These are phyloP conservation scores for Ogataea trehaloabstinens DNA, from an alignment of 805 yeast species.

Conservation along the genomic window DNA sequence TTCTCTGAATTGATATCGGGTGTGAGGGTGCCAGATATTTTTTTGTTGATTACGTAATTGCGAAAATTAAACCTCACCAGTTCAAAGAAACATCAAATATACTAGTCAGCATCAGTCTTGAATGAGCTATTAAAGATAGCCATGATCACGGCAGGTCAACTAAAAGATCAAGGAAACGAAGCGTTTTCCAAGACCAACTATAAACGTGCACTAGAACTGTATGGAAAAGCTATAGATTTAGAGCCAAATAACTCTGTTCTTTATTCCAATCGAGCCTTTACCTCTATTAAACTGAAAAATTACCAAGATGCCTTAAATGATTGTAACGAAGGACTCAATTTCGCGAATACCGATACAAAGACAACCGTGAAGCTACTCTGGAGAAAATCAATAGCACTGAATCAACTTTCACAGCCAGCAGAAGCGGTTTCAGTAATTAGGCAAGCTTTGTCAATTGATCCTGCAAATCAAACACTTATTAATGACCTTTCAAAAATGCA, in stretches of 20 bases:
- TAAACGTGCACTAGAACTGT: constrained; percentile 49
- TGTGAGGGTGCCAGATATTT: too few species aligned
- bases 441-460: constrained; percentile 22
- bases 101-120: too few species aligned
- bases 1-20: not conserved
- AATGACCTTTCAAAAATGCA: constrained; percentile 3
- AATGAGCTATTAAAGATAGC: too few species aligned
- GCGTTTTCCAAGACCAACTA: constrained; percentile 47
- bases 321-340: constrained; percentile 47
- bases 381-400: constrained; percentile 46
- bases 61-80: too few species aligned
- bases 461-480: constrained; percentile 7
- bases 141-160: constrained; percentile 26
- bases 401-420: constrained; percentile 31
- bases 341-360: constrained; percentile 23
- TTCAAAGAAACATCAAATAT: too few species aligned
- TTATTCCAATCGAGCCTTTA: constrained; percentile 68
- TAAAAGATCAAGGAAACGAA: constrained; percentile 49
- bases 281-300: constrained; percentile 51
- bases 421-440: constrained; percentile 29
- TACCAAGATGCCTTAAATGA: constrained; percentile 50
- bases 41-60: too few species aligned
- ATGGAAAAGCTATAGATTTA: constrained; percentile 52
- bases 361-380: constrained; percentile 48
- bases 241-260: constrained; percentile 53